Conservation (phyloP, 495 filamentous ascomycete genomes). For the Elasticomyces elasticus region DNA sequence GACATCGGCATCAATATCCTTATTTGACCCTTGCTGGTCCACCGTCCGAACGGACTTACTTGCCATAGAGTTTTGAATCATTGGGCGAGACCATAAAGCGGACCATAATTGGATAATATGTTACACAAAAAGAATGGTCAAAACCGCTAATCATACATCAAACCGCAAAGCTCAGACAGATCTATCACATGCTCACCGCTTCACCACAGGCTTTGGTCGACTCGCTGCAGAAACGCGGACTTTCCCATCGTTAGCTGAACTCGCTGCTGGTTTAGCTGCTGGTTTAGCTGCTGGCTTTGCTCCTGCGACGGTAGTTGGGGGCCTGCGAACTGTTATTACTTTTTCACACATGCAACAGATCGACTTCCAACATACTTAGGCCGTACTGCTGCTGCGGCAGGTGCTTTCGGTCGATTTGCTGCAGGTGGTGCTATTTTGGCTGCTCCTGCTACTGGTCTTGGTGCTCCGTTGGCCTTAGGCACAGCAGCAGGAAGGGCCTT, state of each 20-base stretch:
- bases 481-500: slow-evolving; percentile 9
- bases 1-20: too few species aligned
- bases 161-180: too few species aligned
- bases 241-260: slow-evolving; percentile 6
- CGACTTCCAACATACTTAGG: neutral
- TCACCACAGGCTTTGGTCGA: slow-evolving; percentile 11
- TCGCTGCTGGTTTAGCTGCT: neutral
- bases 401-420: neutral
- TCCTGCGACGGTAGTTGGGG: neutral
- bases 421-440: neutral
- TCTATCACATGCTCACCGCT: neutral
- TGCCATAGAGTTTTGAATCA: too few species aligned
- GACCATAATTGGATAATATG: too few species aligned
- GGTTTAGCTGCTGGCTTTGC: neutral
- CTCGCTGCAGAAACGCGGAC: slow-evolving; percentile 13
- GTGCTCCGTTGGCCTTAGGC: neutral
- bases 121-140: too few species aligned
- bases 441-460: slow-evolving; percentile 5
- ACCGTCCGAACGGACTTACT: too few species aligned
- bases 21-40: too few species aligned
- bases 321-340: too few species aligned
- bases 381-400: neutral
- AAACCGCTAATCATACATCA: too few species aligned
- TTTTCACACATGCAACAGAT: too few species aligned
- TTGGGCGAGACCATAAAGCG: too few species aligned